Base-by-base conservation (phyloP, 345 rosid species). In the Rhodomyrtus tomentosa region DNA sequence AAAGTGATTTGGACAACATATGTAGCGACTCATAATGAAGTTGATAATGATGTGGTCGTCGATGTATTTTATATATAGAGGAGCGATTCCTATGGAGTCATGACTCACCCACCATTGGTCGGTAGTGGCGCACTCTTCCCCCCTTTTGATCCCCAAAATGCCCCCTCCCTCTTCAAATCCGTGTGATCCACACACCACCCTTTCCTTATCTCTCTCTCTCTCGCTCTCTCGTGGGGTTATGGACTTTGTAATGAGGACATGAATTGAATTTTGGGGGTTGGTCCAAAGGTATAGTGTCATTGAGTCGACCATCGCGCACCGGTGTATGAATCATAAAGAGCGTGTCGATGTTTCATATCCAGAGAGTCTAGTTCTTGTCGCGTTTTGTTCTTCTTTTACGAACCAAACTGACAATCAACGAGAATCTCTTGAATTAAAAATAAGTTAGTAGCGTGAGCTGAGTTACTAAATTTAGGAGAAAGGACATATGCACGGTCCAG, bases 91-190 rank as follows among this genome's bases (percentile, higher is more conserved):
- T 68, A 68, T 68, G 45, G 79, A 68, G 79, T 68, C 79, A 20
- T 68, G 79, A 68, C 25, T 68, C 79, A 68, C 25, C 25, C 3
- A 25, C 36, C 84, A 56, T 82, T 82, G 84, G 84, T 82, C 76
- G 84, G 84, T 82, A 82, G 76, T 82, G 84, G 84, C 84, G 84
- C 84, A 82, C 84, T 82, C 73, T 38, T n/a, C n/a, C 32, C 48
- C 7, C 7, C 55, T 29, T 32, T 68, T 68, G 79, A 36, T 18
- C 38, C 25, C 79, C 79, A 2, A 62, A 68, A 36, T 68, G 79
- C 79, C 79, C 20, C 45, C 84, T 50, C 48, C 36, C n/a, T 14
- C 53, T 40, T 42, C 21, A 56, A 40, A 42, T 55, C 29, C n/a
- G 21, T 53, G 40, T 50, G 45, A 52, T 82, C 49, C 68, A 13